Evolutionary conservation across 2,329 filamentous ascomycete species (phyloP).

Genomic region (Amesomyces nigricolor): DNA sequence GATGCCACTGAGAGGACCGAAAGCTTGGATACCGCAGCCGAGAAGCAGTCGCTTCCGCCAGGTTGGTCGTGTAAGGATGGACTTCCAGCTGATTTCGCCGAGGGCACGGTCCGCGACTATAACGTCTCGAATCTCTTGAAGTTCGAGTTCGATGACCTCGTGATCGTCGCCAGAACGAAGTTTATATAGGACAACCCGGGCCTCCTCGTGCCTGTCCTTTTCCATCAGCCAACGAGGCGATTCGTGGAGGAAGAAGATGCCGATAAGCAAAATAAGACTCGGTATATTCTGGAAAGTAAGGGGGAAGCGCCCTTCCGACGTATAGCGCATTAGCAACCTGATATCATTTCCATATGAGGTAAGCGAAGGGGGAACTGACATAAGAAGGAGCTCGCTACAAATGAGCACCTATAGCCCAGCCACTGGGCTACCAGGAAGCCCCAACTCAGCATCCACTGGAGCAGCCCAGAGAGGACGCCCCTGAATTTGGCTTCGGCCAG

Average conservation of each 20-base stretch:
- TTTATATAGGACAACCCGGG: no score
- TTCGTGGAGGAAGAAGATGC: not conserved
- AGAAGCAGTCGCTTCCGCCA: no score
- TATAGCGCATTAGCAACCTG: no score
- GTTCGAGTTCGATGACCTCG: no score
- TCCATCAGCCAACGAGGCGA: no score
- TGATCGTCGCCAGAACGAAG: no score
- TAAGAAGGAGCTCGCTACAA: not conserved
- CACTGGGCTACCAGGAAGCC: not conserved
- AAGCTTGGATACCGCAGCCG: not conserved
- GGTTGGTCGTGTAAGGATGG: no score
- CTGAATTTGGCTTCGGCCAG: not conserved
- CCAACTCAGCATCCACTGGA: slow-evolving; percentile 1
- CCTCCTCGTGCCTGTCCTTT: no score
- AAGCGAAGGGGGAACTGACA: not conserved
- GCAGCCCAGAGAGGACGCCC: not conserved
- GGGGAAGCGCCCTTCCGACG: not conserved
- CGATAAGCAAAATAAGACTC: not conserved
- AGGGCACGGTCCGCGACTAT: not conserved
- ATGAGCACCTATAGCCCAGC: not conserved
- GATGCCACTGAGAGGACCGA: not conserved
- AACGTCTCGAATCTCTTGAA: no score
- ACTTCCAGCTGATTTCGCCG: not conserved
- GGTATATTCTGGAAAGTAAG: not conserved
- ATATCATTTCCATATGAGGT: no score